Evolutionary conservation across 2,329 filamentous ascomycete species (phyloP), one percentile per base, ranked within the genome.

Genomic region (Pseudogymnoascus sp.): DNA sequence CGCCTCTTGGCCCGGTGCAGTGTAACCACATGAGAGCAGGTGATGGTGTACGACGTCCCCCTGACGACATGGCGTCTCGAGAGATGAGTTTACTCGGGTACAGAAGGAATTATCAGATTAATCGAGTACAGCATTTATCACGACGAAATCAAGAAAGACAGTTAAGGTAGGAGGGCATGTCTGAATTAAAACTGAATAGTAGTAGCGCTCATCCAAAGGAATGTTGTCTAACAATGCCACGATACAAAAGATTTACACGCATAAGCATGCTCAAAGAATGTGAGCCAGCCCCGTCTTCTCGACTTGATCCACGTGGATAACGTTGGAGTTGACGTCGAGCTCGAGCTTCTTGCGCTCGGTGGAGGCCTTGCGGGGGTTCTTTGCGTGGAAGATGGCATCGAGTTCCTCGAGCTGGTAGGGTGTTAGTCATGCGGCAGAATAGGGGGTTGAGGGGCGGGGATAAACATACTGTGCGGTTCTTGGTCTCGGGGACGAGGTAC

Each of bases 401-500:
- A 83, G 71, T 70, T 83, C 80, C 70, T 83, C 80, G 59, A 83
- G 76, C 66, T 73, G 59, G 1, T 3, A 1, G 6, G 3, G 6
- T 58, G 12, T 42, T 15, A 40, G 37, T 36, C 36, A 13, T 15
- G 12, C 10, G 21, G 8, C 9, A 35, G 5, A 12, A 13, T 27
- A 21, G 9, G 15, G 8, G 55, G n/a, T 29, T 29, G 52, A 5
- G 13, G n/a, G n/a, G n/a, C n/a, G 25, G n/a, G 4, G 63, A 29
- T 9, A 3, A 6, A 60, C 59, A 25, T 42, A 70, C 67, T 29
- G 78, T 81, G 61, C 79, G 75, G 60, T 77, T 75, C 67, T 78
- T 78, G 7, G 79, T 81, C 69, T 81, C 79, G 0, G 79, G 78
- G 12, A 80, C 77, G 8, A 81, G 72, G 65, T 82, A 77, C 69